Conservation (phyloP, 345 rosid genomes). For the Populus deltoides region DNA sequence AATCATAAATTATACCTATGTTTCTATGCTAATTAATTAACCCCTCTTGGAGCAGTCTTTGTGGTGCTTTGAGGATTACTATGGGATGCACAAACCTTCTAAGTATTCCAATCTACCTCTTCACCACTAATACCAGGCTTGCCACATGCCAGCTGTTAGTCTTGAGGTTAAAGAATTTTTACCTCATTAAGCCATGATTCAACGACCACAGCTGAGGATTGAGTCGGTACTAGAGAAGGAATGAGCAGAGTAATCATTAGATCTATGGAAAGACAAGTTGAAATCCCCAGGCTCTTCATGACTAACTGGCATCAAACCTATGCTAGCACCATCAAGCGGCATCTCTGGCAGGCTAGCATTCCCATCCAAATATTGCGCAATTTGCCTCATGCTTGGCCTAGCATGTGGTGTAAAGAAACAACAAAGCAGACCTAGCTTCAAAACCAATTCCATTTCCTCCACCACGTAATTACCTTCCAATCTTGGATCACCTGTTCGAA, state of each 20-base stretch:
- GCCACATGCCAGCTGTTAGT: neutral
- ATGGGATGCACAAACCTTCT: no score
- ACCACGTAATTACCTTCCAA: neutral
- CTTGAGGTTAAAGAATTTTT: neutral
- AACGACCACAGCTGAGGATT: neutral
- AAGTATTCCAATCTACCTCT: no score
- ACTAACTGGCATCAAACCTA: neutral
- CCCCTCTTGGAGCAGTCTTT: no score
- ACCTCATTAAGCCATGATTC: neutral
- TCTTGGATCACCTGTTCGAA: neutral
- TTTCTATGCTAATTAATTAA: no score
- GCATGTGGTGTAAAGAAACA: neutral
- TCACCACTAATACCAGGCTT: no score
- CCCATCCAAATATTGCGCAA: constrained; percentile 5
- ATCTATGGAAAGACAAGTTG: no score
- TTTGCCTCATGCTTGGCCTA: constrained; percentile 4
- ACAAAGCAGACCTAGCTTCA: constrained; percentile 5
- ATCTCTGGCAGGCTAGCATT: neutral
- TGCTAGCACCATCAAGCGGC: neutral
- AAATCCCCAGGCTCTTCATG: neutral
- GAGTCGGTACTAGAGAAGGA: neutral
- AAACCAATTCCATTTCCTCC: constrained; percentile 3
- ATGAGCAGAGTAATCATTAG: neutral
- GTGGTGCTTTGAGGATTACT: no score
- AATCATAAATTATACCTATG: no score